phyloP scores from a whole-genome alignment of 140 eudicot species.

The Anethum foeniculum region DNA sequence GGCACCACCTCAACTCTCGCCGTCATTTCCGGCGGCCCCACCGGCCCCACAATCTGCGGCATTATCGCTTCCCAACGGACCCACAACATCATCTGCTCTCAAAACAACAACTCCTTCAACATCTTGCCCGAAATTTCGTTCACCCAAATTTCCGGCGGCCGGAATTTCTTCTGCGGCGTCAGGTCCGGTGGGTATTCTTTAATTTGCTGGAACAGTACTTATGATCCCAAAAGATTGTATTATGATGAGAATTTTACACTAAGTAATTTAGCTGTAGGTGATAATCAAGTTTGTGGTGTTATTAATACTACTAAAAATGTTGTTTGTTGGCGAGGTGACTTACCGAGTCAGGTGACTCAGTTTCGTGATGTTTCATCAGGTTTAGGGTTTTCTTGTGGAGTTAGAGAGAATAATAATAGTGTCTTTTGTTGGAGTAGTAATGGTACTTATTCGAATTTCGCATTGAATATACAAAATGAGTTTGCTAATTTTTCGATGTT shows the following conservation, averaged over 20 bases:
- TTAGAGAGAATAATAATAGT: constrained; percentile 5
- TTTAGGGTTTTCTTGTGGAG: constrained; percentile 60
- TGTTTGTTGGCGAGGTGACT: constrained; percentile 57
- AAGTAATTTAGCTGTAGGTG: constrained; percentile 38
- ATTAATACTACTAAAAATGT: constrained; percentile 29
- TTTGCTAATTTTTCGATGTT: constrained; percentile 39
- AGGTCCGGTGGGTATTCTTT: constrained; percentile 66
- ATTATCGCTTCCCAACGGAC: constrained; percentile 49
- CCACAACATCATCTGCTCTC: constrained; percentile 54
- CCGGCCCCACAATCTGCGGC: constrained; percentile 49
- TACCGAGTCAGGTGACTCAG: constrained; percentile 4
- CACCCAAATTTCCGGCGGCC: constrained; percentile 75
- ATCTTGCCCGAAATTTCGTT: constrained; percentile 42
- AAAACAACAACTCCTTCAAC: constrained; percentile 20
- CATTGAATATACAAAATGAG: constrained; percentile 30
- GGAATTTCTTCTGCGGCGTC: constrained; percentile 51
- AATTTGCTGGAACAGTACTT: constrained; percentile 55
- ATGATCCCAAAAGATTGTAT: constrained; percentile 50
- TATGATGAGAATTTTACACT: constrained; percentile 24
- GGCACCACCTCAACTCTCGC: constrained; percentile 54
- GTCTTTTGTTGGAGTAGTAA: constrained; percentile 60
- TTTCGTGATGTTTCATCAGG: constrained; percentile 55
- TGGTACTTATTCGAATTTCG: not conserved
- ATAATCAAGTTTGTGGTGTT: constrained; percentile 54
- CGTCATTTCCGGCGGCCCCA: constrained; percentile 48